phyloP scores from a whole-genome alignment of 164 flowering plant genomes.

The Magnolia changhungtana region DNA sequence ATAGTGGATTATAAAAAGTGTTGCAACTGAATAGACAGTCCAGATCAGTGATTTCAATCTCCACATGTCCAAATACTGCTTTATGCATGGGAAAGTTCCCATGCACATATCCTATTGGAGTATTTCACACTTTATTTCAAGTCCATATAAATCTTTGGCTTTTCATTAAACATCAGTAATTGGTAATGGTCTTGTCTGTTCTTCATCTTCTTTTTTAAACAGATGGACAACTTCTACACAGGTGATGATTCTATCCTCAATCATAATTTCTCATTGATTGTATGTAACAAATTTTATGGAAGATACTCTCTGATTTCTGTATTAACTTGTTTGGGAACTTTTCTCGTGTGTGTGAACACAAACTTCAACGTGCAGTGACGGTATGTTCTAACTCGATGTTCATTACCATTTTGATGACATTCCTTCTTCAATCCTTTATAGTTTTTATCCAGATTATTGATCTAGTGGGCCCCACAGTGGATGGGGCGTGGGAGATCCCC shows the following conservation, averaged over 20 bases:
- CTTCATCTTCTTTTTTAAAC: conserved; percentile 12
- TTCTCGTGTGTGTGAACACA: conserved; percentile 1
- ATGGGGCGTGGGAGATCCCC: no score
- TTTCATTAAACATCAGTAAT: conserved; percentile 7
- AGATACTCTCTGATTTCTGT: neutral
- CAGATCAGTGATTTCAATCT: neutral
- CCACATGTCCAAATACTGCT: neutral
- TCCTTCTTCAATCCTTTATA: no score
- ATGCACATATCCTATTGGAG: neutral
- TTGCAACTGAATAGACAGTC: neutral
- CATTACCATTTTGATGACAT: neutral
- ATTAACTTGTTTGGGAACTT: conserved; percentile 7
- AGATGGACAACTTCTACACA: conserved; percentile 99
- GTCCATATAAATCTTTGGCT: neutral
- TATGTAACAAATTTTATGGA: neutral
- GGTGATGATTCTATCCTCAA: conserved; percentile 37
- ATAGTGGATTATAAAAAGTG: neutral
- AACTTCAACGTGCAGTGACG: conserved; percentile 53
- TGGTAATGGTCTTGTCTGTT: conserved; percentile 13
- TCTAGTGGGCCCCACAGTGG: no score
- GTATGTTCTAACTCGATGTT: conserved; percentile 29
- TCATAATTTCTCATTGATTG: neutral
- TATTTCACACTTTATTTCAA: neutral
- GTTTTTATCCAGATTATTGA: no score
- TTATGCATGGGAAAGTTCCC: neutral